These are phyloP conservation scores for Cladosporium cucumerinum DNA, from an alignment of 2,329 filamentous ascomycete species.

Conservation along the genomic window DNA sequence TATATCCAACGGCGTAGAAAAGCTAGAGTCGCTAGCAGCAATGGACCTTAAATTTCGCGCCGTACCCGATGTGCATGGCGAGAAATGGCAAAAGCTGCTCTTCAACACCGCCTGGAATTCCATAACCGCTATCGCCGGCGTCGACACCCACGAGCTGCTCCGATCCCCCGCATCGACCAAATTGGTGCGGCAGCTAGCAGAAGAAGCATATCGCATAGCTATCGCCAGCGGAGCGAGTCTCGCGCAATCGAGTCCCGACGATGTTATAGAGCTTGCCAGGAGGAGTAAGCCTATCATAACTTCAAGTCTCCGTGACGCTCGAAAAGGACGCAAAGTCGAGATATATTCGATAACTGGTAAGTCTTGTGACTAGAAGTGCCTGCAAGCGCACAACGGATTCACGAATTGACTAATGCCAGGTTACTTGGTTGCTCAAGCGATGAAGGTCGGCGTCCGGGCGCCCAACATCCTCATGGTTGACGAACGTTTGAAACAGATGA, in stretches of 20 bases:
- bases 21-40: neutral
- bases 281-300: neutral
- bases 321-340: neutral
- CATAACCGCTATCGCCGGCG: conserved; percentile 21
- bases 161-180: neutral
- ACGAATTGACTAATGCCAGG: neutral
- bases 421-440: neutral
- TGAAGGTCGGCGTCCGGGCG: neutral
- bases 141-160: neutral
- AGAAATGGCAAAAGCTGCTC: conserved; percentile 27
- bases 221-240: neutral
- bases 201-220: neutral
- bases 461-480: neutral
- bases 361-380: neutral
- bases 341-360: neutral
- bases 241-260: neutral
- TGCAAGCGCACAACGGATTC: neutral
- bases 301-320: neutral
- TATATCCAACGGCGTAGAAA: neutral
- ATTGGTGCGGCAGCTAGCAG: neutral
- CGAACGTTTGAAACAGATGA: neutral
- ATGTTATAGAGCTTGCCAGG: neutral
- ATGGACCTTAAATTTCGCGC: conserved; percentile 22
- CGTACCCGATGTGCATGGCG: conserved; percentile 18
- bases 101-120: conserved; percentile 27